phyloP scores from a whole-genome alignment of 179 eudicot species.

The Spergularia azorica region DNA sequence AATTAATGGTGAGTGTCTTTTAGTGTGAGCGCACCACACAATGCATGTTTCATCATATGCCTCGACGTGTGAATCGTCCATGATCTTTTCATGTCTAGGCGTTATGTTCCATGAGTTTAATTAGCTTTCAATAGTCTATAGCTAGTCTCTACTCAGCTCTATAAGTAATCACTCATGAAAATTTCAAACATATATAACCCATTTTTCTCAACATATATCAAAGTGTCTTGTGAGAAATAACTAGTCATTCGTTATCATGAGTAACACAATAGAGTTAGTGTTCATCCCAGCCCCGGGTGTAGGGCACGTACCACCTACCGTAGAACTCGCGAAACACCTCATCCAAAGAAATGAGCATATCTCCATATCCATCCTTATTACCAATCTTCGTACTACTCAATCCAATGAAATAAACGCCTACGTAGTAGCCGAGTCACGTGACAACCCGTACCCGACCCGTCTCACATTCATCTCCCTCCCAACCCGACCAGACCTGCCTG shows the following conservation, averaged over 20 bases:
- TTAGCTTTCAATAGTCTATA: no score
- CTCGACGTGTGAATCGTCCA: no score
- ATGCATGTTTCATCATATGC: no score
- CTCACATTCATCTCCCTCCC: conserved; percentile 23
- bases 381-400: conserved; percentile 2
- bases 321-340: conserved; percentile 25
- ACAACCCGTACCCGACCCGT: not conserved
- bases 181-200: no score
- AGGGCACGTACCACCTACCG: conserved; percentile 35
- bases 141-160: no score
- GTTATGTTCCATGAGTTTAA: no score
- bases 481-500: not conserved
- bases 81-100: no score
- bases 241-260: not conserved
- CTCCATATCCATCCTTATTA: conserved; percentile 25
- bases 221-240: no score
- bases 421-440: conserved; percentile 13
- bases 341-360: conserved; percentile 23
- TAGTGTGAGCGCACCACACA: no score
- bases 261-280: not conserved
- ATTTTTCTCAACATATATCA: no score
- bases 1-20: no score
- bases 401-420: not conserved
- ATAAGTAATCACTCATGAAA: no score
- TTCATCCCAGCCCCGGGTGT: conserved; percentile 27